Evolutionary conservation across 768 basidiomycete genomes (phyloP), one percentile per base, ranked within the genome.

Genomic region (Wakefieldia striispora): DNA sequence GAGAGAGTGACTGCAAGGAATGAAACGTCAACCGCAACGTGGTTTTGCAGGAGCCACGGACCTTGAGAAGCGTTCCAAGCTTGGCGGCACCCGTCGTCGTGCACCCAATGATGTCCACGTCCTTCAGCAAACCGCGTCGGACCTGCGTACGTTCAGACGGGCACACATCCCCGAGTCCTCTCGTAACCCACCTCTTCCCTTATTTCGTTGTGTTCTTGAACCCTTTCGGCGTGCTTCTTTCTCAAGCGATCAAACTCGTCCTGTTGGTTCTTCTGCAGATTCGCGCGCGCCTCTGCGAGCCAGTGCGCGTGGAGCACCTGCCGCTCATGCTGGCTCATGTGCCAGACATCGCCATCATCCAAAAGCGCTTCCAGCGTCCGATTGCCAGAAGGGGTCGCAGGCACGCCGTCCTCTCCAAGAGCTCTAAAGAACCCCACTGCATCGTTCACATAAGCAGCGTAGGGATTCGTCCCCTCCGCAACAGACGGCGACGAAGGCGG

Each of bases 31-130:
- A 5, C 1, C 20, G 16, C 40, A 26, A 17, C 49, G 23, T 29
- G 11, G 40, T n/a, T n/a, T 19, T 1, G 2, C 7, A 10, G 12
- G 16, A 17, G n/a, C 14, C 0, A 56, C 68, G 29, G 36, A 83
- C 86, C 65, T 71, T 79, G 19, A 89, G 64, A 3, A 89, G 69
- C 0, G 75, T 72, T 0, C 76, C 71, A 10, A 88, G 66, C 47
- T 85, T 87, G 0, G 88, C 86, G 2, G 87, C 87, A 40, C 86
- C 86, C 19, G 82, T 88, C 0, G 88, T 90, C 0, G 88, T 91
- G 52, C 86, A 88, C 6, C 84, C 89, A 40, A 90, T 78, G 17
- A 91, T 73, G 57, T 87, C 78, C 0, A 78, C 73, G 6, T 72
- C 63, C 27, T 64, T 61, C 6, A 91, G 70, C 6, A 91, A 65